Evolutionary conservation across 805 yeast genomes (phyloP).

Genomic region (Kazachstania viticola): DNA sequence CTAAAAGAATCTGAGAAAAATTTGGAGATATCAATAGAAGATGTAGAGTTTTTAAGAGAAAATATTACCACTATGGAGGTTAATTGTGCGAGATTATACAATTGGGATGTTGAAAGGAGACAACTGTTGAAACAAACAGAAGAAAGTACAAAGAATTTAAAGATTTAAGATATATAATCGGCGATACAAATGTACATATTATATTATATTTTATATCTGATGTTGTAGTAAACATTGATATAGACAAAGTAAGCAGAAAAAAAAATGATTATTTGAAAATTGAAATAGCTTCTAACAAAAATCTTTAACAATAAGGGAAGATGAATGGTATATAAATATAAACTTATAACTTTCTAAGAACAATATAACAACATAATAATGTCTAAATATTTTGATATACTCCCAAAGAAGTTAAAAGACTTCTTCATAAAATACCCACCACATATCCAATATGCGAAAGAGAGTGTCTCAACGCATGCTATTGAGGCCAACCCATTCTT

Average conservation of each 20-base stretch:
- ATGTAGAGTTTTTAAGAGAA: slow-evolving; percentile 78
- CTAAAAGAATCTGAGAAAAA: slow-evolving; percentile 51
- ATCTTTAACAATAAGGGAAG: too few species aligned
- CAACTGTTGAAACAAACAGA: slow-evolving; percentile 34
- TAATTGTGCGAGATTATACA: slow-evolving; percentile 83
- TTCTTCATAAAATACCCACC: slow-evolving; percentile 84
- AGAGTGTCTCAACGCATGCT: slow-evolving; percentile 55
- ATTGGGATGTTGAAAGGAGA: slow-evolving; percentile 79
- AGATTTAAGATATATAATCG: slow-evolving; percentile 7
- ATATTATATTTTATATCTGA: neutral
- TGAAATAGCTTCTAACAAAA: too few species aligned
- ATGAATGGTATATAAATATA: too few species aligned
- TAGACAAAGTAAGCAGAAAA: neutral
- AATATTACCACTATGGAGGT: slow-evolving; percentile 97
- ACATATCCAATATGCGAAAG: slow-evolving; percentile 46
- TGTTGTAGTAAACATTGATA: neutral
- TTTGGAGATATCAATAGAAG: slow-evolving; percentile 59
- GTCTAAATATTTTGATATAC: slow-evolving; percentile 36
- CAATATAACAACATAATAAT: slow-evolving; percentile 3
- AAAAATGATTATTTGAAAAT: too few species aligned
- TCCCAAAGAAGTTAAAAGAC: slow-evolving; percentile 58
- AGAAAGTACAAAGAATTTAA: slow-evolving; percentile 30
- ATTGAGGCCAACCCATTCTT: slow-evolving; percentile 76
- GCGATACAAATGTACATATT: neutral
- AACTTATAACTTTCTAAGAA: too few species aligned